phyloP scores from a whole-genome alignment of 2,329 filamentous ascomycete species.

The Fusarium sp. region DNA sequence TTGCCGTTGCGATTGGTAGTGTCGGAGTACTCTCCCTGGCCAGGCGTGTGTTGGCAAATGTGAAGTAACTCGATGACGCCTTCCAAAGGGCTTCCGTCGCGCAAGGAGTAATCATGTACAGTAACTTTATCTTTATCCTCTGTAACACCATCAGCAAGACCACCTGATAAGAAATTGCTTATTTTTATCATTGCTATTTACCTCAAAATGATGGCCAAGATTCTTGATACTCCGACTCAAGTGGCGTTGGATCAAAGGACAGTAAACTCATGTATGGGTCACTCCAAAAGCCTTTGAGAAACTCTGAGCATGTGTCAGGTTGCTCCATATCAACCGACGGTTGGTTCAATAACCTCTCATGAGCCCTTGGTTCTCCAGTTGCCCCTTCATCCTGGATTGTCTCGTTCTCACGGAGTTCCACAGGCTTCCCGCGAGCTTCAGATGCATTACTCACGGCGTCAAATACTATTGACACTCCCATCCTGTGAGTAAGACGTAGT shows the following conservation, averaged over 20 bases:
- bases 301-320: not conserved
- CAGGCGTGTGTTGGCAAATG: not conserved
- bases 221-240: not conserved
- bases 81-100: not conserved
- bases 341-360: not conserved
- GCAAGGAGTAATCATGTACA: not conserved
- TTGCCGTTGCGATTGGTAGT: not conserved
- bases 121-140: no score
- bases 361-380: not conserved
- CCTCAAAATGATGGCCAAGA: not conserved
- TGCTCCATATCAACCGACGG: not conserved
- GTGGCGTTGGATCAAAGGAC: slow-evolving; percentile 10
- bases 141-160: not conserved
- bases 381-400: not conserved
- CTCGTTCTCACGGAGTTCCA: slow-evolving; percentile 6
- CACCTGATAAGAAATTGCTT: not conserved
- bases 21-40: not conserved
- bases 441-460: slow-evolving; percentile 21
- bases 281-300: slow-evolving; percentile 27
- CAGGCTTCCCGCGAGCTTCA: slow-evolving; percentile 20
- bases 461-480: slow-evolving; percentile 28
- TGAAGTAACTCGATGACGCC: not conserved
- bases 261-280: slow-evolving; percentile 27
- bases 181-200: not conserved
- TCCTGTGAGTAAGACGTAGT: slow-evolving; percentile 24